Evolutionary conservation across 2,329 filamentous ascomycete genomes (phyloP), one percentile per base, ranked within the genome.

Genomic region (Sporothrix brasiliensis): DNA sequence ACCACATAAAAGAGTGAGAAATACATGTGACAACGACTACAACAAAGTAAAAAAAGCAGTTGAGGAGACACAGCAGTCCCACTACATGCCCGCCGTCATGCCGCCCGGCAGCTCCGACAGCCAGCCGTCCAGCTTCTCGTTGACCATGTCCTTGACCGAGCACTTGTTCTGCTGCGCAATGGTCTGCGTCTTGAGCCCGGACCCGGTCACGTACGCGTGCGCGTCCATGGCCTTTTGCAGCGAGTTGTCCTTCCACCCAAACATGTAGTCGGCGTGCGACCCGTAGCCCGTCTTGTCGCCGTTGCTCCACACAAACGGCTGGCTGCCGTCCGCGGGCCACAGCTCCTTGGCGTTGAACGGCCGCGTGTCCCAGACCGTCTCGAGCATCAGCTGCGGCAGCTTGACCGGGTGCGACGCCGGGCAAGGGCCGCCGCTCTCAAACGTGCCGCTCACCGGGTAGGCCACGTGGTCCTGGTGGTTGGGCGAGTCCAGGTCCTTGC

Each of bases 371-470:
- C 81, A 83, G 73, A 83, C 81, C 2, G 82, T 80, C 75, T 84
- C 82, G 73, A 80, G 82, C 70, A 81, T 81, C 10, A 79, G 69
- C 74, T 79, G 77, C 4, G 77, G 75, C 58, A 78, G 75, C 41
- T 76, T 75, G 6, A 79, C 74, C n/a, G 77, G 77, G 75, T 82
- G 81, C 2, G 76, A 79, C n/a, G 81, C 78, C 5, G 83, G 83
- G 80, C 83, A 85, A 39, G 78, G 75, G 65, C 83, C 83, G 70
- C 83, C 83, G 30, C 74, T 81, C 27, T 82, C 82, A n/a, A 83
- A 82, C 56, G 81, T 81, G 58, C 79, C 56, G 56, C 56, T 60
- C 19, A 21, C 79, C 76, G 78, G 78, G 77, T 85, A 85, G 24
- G 69, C 34, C 4, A 71, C 67, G 54, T 72, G 71, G 61, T 34